Evolutionary conservation across 2,329 filamentous ascomycete genomes (phyloP), one percentile per base, ranked within the genome.

Genomic region (Aspergillus hortae): DNA sequence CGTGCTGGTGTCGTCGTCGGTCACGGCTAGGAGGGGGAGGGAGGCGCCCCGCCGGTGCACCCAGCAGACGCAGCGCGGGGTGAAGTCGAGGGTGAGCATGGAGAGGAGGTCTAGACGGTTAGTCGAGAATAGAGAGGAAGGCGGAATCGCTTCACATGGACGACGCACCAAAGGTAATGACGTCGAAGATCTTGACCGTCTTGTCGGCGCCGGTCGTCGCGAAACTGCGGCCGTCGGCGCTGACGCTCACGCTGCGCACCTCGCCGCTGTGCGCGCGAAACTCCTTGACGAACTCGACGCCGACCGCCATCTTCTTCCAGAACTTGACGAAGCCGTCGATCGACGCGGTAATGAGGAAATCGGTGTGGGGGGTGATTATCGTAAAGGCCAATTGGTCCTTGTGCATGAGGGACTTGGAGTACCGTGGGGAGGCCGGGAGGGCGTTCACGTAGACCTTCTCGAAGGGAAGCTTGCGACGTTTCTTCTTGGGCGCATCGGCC

Each of bases 381-480:
- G 90, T 83, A 65, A 92, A 97, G 52, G 88, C 83, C 46, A 99
- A 75, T 74, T 96, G 91, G 61, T 99, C 94, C 75, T 92, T 92
- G 80, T 99, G 94, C 95, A 99, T 99, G 65, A 99, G 79, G 43
- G 94, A 97, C 67, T 92, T 95, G 53, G 89, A 95, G 74, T 99
- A 99, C 43, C 90, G 87, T 35, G 80, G 66, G 17, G 90, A 89
- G 46, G 83, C 83, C 4, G 94, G 94, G 35, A 99, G 81, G 36
- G 94, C 92, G 53, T 90, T 89, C 57, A 97, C 78, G 73, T 96
- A 97, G 64, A 97, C 85, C 71, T 94, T 96, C 74, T 97, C 92
- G 76, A 96, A 92, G 1, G 90, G 90, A 2, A 99, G 84, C 62
- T 89, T 89, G 63, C 92, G 84, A 57, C 89, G 86, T 76, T 96